These are phyloP conservation scores for Melocanna baccifera DNA, from an alignment of 176 grass and related monocot genomes.

Conservation along the genomic window DNA sequence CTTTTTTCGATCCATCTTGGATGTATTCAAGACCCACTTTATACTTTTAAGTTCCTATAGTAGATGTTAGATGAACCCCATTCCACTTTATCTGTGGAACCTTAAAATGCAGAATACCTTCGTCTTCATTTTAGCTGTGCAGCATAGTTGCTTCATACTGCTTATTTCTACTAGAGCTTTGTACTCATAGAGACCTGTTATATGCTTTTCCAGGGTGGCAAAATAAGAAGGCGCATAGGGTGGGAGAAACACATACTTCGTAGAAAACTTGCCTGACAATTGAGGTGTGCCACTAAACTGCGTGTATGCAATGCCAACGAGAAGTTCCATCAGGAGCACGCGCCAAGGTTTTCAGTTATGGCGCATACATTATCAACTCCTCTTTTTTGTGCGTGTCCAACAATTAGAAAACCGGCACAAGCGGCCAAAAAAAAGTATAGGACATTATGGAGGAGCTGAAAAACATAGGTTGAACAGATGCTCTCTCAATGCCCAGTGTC, in stretches of 20 bases:
- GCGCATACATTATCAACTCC: not conserved
- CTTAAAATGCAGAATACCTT: not conserved
- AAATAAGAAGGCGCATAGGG: constrained; percentile 44
- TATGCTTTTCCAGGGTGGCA: constrained; percentile 17
- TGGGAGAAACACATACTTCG: constrained; percentile 39
- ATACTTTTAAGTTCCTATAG: not conserved
- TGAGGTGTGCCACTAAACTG: not conserved
- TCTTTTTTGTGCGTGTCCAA: not conserved
- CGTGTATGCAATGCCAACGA: not conserved
- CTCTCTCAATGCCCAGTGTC: not conserved
- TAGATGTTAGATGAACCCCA: not conserved
- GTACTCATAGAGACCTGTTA: not conserved
- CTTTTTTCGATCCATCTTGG: not conserved
- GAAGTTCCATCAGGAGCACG: not conserved
- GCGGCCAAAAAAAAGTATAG: not conserved
- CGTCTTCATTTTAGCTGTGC: not conserved
- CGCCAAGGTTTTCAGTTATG: not conserved
- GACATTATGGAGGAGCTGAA: not conserved
- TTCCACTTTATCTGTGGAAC: no score
- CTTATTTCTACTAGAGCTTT: not conserved
- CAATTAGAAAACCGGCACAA: not conserved
- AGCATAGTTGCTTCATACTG: not conserved
- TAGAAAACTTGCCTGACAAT: not conserved
- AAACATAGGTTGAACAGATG: not conserved
- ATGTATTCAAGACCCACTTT: not conserved